Evolutionary conservation across 805 yeast species (phyloP).

Genomic region (Candida easanensis): DNA sequence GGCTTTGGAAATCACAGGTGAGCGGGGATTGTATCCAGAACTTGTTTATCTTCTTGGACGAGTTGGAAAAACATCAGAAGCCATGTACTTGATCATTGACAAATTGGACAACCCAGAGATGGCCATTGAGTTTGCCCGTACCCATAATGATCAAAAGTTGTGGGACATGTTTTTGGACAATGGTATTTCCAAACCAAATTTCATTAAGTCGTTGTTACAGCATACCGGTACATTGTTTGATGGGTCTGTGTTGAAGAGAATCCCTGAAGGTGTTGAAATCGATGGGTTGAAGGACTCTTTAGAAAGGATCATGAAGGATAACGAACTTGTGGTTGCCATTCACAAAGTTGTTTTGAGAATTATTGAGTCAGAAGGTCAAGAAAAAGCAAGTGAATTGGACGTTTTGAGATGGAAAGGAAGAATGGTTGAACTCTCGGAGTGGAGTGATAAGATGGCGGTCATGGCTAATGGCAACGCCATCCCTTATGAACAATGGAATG

Average conservation of each 20-base stretch:
- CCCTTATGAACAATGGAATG: constrained; percentile 3
- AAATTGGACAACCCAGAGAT: constrained; percentile 72
- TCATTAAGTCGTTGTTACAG: constrained; percentile 71
- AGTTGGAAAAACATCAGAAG: constrained; percentile 76
- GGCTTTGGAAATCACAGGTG: constrained; percentile 68
- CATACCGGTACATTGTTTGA: constrained; percentile 62
- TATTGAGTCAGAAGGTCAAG: constrained; percentile 49
- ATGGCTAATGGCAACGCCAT: constrained; percentile 5
- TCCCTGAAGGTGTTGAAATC: constrained; percentile 61
- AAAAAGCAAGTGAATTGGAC: constrained; percentile 31
- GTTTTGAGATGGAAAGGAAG: constrained; percentile 32
- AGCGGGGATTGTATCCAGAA: constrained; percentile 56
- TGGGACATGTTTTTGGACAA: constrained; percentile 76
- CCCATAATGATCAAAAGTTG: constrained; percentile 48
- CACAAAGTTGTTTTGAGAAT: constrained; percentile 55
- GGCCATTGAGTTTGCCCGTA: constrained; percentile 73
- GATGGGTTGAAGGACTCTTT: constrained; percentile 63
- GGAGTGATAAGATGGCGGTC: constrained; percentile 11
- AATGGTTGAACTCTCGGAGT: constrained; percentile 9
- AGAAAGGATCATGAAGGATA: constrained; percentile 58
- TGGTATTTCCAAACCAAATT: constrained; percentile 70
- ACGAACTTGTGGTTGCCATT: constrained; percentile 52
- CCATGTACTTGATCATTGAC: constrained; percentile 73
- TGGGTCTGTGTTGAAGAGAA: constrained; percentile 63
- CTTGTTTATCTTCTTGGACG: constrained; percentile 78